Base-by-base conservation (phyloP, 1,139 yeast genomes). In the Nakaseomyces delphensis region DNA sequence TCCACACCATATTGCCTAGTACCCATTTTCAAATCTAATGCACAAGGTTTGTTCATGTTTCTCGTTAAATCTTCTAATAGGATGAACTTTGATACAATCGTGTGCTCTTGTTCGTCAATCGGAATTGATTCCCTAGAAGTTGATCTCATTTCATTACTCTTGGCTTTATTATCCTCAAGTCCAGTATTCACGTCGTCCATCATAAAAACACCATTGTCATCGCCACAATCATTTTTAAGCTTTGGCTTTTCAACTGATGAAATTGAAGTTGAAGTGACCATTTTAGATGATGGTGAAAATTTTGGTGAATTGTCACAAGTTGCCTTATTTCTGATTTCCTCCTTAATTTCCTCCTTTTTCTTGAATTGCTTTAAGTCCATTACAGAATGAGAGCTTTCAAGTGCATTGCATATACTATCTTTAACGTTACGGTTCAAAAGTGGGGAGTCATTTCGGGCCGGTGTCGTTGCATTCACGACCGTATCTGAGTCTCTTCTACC, bases 1-100 rank as follows among this genome's bases (percentile, higher is more conserved):
- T 86, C 95, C 13, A 89, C 82, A n/a, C 99, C 98, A 55, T 91
- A 91, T 63, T 93, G 99, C 43, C 99, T 72, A 0, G 99, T 89
- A 1, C 99, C 99, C 97, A 93, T 91, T 60, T 93, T 93, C 52
- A 93, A 70, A 63, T 93, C 99, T 46, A 93, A 68, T 1, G 91
- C 97, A 60, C 96, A 87, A 0, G 98, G 97, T 47, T 74, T 74
- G 27, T 65, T 68, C 80, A 91, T 77, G 27, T 86, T 85, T 41
- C 80, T 74, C 0, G 97, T 89, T 43, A 93, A 67, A 64, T 93
- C 99, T 58, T 93, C 98, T 43, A 89, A 68, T n/a, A 93, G 66
- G 31, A 93, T 83, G 57, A 87, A 87, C 51, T 93, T 70, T 1
- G 63, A 57, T 4, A 62, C 66, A 31, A 60, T 54, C 1, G 63